Base-by-base conservation (phyloP, 2,329 filamentous ascomycete genomes). In the Lojkania enalia region DNA sequence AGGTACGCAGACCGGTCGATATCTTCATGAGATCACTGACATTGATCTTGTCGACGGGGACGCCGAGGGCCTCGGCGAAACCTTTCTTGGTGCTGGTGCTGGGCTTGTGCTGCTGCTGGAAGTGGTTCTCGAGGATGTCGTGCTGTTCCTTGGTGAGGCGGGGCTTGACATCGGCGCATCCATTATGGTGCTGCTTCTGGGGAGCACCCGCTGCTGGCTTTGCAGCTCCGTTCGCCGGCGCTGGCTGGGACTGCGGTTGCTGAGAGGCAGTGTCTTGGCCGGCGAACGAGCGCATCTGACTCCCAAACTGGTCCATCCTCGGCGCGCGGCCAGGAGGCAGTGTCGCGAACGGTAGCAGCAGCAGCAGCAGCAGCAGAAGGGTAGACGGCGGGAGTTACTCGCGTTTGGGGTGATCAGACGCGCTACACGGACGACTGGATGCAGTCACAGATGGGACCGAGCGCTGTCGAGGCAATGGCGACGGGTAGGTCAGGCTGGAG, bases 21-120 rank as follows among this genome's bases (percentile, higher is more conserved):
- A 29, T 29, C 20, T 23, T 18, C 20, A 29, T 9, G 30, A 23
- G 13, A n/a, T 33, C 15, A 72, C 75, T 63, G 59, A 77, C 75
- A 52, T 78, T 78, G 61, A 78, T 75, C 66, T 78, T 78, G 61
- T 78, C 76, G 44, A 78, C 61, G 25, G 76, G 74, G 20, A 78
- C 75, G 36, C 70, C 69, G 20, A 78, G 64, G 15, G 60, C 58
- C 47, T 75, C 70, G 31, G 76, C 75, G 48, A 77, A 77, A 32
- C 69, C 68, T 63, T 77, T 77, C 63, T 78, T 78, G 30, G 70
- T 72, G 58, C 63, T 71, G 27, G 76, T 78, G 52, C 69, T 76
- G 20, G 76, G 76, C 64, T 78, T 78, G 51, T 67, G 64, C 60
- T 77, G 73, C 48, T 69, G 63, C 56, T 70, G 68, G 55, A 76